Conservation (phyloP, 352 stramenopile genomes). For the Phytophthora boehmeriae region DNA sequence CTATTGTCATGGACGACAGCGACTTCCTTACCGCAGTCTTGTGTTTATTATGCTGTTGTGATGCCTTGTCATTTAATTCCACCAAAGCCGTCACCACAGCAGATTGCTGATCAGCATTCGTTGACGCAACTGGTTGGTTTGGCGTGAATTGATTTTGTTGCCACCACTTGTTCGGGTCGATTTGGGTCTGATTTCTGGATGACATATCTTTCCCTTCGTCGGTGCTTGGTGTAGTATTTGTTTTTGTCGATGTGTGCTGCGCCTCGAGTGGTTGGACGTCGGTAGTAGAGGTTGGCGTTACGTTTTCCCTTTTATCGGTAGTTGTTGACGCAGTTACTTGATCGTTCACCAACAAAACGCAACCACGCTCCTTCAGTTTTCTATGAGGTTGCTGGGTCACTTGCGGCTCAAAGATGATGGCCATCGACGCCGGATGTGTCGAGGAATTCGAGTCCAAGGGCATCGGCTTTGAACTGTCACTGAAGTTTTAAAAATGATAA, state of each 20-base stretch:
- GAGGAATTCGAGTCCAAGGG: too few species aligned
- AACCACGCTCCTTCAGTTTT: not conserved
- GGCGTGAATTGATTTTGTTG: too few species aligned
- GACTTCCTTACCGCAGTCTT: not conserved
- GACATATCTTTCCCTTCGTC: not conserved
- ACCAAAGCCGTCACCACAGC: constrained; percentile 26
- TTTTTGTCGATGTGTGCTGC: not conserved
- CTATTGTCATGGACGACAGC: not conserved
- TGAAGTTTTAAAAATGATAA: too few species aligned
- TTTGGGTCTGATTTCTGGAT: not conserved
- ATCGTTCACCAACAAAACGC: not conserved
- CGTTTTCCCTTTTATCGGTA: not conserved
- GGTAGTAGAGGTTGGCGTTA: not conserved
- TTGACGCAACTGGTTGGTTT: not conserved
- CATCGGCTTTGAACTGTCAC: too few species aligned
- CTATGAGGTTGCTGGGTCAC: too few species aligned
- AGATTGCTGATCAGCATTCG: constrained; percentile 24
- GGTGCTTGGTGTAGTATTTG: not conserved
- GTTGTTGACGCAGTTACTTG: not conserved
- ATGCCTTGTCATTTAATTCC: not conserved
- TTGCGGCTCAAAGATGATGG: too few species aligned
- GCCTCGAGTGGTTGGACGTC: not conserved
- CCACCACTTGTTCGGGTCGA: not conserved
- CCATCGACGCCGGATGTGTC: too few species aligned
- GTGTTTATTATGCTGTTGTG: not conserved